Evolutionary conservation across 225 moss, liverwort and hornwort species (phyloP).

Genomic region (Pleurozium schreberi): DNA sequence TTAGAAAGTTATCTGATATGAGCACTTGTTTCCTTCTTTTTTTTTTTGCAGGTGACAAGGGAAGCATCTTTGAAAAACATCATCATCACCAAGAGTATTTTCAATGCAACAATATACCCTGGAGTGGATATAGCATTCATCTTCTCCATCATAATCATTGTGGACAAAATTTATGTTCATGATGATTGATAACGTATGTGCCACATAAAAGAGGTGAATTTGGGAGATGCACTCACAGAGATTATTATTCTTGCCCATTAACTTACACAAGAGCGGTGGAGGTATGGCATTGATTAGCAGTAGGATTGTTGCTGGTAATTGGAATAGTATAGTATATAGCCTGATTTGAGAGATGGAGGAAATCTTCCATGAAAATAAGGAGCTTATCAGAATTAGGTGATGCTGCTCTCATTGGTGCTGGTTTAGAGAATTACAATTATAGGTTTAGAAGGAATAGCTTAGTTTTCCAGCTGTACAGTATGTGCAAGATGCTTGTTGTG

Average conservation of each 20-base stretch:
- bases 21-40: background rate
- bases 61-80: constrained; percentile 46
- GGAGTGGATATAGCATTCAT: constrained; percentile 38
- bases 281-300: background rate
- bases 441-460: background rate
- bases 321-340: background rate
- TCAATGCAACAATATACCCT: constrained; percentile 13
- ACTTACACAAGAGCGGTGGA: background rate
- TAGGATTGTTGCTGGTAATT: background rate
- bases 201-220: background rate
- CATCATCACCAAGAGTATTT: constrained; percentile 33
- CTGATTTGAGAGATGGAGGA: background rate
- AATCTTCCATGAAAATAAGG: background rate
- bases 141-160: constrained; percentile 27
- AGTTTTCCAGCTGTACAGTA: background rate
- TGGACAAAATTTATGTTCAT: constrained; percentile 43
- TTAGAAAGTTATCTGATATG: background rate
- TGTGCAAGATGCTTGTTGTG: background rate
- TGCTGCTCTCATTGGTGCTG: background rate
- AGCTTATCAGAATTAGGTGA: background rate
- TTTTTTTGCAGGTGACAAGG: constrained; percentile 8
- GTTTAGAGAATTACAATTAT: background rate
- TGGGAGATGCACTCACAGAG: background rate
- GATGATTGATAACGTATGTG: constrained; percentile 15
- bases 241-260: background rate